Percentiles rank a stretch among this genome's conserved stretches.
Conservation (phyloP, 208 protist genomes). For the Naegleria lovaniensis region DNA sequence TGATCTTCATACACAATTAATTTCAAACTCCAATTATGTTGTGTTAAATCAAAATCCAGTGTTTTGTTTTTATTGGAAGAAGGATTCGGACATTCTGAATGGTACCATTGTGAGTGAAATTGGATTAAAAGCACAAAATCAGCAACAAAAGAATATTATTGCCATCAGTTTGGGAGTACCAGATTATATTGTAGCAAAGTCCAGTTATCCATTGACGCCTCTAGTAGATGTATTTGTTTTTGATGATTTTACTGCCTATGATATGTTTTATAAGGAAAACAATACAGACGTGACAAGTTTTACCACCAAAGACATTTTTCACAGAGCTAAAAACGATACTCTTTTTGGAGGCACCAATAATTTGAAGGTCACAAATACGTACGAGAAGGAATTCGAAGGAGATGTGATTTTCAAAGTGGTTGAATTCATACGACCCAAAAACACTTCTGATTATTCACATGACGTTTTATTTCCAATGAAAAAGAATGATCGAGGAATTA, state of each 20-base stretch:
- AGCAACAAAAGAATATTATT: neutral
- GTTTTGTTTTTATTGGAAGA: neutral
- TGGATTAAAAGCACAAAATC: neutral
- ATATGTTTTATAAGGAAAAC: neutral
- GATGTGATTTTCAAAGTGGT: neutral
- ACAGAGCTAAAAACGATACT: neutral
- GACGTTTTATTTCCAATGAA: neutral
- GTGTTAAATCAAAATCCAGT: neutral
- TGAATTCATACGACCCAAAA: neutral
- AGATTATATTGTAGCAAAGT: neutral
- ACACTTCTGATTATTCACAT: neutral
- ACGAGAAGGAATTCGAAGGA: neutral
- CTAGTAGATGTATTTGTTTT: neutral
- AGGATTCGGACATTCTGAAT: neutral
- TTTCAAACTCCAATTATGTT: neutral
- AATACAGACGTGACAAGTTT: neutral
- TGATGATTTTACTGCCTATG: neutral
- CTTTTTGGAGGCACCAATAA: neutral
- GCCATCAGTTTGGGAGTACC: neutral
- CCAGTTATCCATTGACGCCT: neutral
- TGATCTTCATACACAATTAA: too few species aligned
- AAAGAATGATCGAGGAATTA: neutral
- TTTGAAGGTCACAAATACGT: neutral
- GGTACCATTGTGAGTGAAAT: neutral
- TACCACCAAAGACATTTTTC: neutral